Evolutionary conservation across 2,329 filamentous ascomycete species (phyloP).

Genomic region (Aulographum hederae): DNA sequence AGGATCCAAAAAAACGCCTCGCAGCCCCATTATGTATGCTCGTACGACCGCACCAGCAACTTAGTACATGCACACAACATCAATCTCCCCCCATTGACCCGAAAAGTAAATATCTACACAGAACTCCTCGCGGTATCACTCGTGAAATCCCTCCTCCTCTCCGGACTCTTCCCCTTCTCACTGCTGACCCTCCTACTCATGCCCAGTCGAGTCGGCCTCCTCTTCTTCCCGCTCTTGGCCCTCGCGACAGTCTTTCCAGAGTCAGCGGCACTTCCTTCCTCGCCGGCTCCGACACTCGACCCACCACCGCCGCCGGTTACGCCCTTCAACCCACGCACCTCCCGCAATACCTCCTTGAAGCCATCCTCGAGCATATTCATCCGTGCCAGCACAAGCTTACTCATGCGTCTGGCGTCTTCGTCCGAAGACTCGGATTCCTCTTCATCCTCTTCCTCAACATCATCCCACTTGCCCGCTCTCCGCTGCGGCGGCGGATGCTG

Average conservation of each 20-base stretch:
- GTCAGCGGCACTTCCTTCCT: not conserved
- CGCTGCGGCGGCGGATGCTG: not conserved
- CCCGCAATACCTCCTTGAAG: slow-evolving; percentile 69
- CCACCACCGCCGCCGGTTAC: slow-evolving; percentile 1
- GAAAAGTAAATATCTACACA: too few species aligned
- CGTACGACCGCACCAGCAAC: too few species aligned
- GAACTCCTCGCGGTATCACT: too few species aligned
- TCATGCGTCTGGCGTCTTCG: slow-evolving; percentile 53
- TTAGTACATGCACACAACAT: too few species aligned
- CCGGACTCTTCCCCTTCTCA: too few species aligned
- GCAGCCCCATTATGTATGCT: too few species aligned
- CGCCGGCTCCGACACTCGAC: not conserved
- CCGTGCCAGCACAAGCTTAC: slow-evolving; percentile 63
- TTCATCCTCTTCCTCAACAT: slow-evolving; percentile 6
- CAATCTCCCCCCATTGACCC: too few species aligned
- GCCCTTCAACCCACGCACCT: slow-evolving; percentile 48
- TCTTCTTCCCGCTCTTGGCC: not conserved
- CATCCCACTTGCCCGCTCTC: not conserved
- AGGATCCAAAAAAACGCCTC: too few species aligned
- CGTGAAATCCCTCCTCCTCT: too few species aligned
- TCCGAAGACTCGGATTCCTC: slow-evolving; percentile 19
- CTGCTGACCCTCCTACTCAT: too few species aligned
- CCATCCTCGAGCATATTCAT: slow-evolving; percentile 92
- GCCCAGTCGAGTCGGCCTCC: too few species aligned
- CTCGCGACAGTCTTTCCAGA: not conserved